These are phyloP conservation scores for Poronia punctata DNA, from an alignment of 495 filamentous ascomycete genomes.

Conservation along the genomic window DNA sequence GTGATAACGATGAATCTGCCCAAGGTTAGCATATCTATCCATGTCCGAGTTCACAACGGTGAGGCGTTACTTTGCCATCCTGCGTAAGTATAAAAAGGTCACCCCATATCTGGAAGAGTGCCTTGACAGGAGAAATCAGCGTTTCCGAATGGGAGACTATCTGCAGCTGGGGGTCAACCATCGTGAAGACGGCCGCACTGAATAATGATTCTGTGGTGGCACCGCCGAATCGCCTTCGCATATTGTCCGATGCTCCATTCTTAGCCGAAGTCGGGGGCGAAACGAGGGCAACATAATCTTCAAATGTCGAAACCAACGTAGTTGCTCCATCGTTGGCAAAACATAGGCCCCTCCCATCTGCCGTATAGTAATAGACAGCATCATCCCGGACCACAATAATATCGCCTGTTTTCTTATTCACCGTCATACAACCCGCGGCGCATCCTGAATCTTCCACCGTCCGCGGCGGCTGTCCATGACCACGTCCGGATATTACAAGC, in stretches of 20 bases:
- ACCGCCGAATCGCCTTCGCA: slow-evolving; percentile 56
- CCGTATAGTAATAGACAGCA: slow-evolving; percentile 87
- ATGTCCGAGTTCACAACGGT: slow-evolving; percentile 5
- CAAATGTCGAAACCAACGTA: slow-evolving; percentile 69
- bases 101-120: slow-evolving; percentile 81
- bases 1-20: slow-evolving; percentile 77
- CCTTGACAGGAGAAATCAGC: slow-evolving; percentile 68
- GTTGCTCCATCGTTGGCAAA: slow-evolving; percentile 89
- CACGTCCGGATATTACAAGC: slow-evolving; percentile 74
- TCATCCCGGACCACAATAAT: slow-evolving; percentile 88
- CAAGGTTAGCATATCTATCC: slow-evolving; percentile 9
- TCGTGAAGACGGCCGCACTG: slow-evolving; percentile 74
- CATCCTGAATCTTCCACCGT: slow-evolving; percentile 85
- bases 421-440: slow-evolving; percentile 85
- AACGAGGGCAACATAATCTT: slow-evolving; percentile 81
- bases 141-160: slow-evolving; percentile 87
- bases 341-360: slow-evolving; percentile 76
- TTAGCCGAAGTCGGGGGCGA: slow-evolving; percentile 58
- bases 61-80: slow-evolving; percentile 71
- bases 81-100: slow-evolving; percentile 80
- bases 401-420: slow-evolving; percentile 70
- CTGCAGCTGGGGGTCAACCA: slow-evolving; percentile 84
- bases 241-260: slow-evolving; percentile 43
- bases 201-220: slow-evolving; percentile 65
- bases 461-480: slow-evolving; percentile 81